phyloP scores from a whole-genome alignment of 129 eudicot species.

The Tanacetum coccineum region DNA sequence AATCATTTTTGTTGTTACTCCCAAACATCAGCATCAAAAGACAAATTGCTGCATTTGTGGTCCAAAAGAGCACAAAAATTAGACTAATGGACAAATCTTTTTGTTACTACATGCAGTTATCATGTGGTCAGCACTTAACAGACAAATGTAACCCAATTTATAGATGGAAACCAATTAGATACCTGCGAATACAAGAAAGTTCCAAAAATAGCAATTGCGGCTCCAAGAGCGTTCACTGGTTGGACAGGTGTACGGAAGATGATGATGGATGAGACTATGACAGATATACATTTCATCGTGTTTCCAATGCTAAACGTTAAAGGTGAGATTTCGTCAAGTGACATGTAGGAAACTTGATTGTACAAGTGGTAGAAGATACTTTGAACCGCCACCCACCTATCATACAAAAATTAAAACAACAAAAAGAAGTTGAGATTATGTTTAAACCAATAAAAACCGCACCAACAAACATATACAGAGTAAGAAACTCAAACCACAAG shows the following conservation, averaged over 20 bases:
- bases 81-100: too few species aligned
- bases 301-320: slow-evolving; percentile 84
- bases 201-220: slow-evolving; percentile 85
- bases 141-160: too few species aligned
- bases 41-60: too few species aligned
- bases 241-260: slow-evolving; percentile 87
- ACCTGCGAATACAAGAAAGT: slow-evolving; percentile 17
- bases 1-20: too few species aligned
- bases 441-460: neutral
- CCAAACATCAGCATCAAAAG: too few species aligned
- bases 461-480: neutral
- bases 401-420: slow-evolving; percentile 24
- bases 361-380: slow-evolving; percentile 84
- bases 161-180: too few species aligned
- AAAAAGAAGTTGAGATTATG: slow-evolving; percentile 4
- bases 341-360: slow-evolving; percentile 85
- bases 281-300: slow-evolving; percentile 88
- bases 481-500: slow-evolving; percentile 8
- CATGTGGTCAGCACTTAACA: too few species aligned
- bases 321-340: slow-evolving; percentile 86
- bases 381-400: slow-evolving; percentile 88
- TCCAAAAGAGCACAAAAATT: too few species aligned
- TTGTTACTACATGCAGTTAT: too few species aligned
- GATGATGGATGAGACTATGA: slow-evolving; percentile 84
- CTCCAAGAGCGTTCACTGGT: slow-evolving; percentile 82